These are phyloP conservation scores for Alnus rubra DNA, from an alignment of 306 rosid genomes.

Conservation along the genomic window DNA sequence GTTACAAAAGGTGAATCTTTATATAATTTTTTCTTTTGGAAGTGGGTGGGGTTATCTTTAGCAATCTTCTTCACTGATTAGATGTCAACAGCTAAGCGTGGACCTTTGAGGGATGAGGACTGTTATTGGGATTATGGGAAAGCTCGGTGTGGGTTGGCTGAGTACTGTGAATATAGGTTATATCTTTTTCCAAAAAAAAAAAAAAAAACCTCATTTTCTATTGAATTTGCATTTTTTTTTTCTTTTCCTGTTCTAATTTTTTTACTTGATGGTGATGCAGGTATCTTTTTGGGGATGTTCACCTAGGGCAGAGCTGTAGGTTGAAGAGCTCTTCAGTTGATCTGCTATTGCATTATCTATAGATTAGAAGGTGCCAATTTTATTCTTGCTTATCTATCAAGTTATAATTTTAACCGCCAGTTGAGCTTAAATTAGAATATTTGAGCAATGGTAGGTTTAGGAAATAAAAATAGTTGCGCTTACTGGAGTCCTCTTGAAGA, in stretches of 20 bases:
- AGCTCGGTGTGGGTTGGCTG: slow-evolving; percentile 98
- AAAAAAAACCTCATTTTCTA: slow-evolving; percentile 19
- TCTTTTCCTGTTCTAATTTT: background rate
- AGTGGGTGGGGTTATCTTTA: slow-evolving; percentile 24
- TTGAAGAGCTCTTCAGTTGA: slow-evolving; percentile 62
- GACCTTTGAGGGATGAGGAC: slow-evolving; percentile 91
- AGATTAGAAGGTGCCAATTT: slow-evolving; percentile 56
- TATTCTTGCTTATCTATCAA: slow-evolving; percentile 5
- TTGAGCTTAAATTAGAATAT: slow-evolving; percentile 21
- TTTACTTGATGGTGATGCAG: slow-evolving; percentile 42
- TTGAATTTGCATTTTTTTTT: background rate
- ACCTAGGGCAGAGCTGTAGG: slow-evolving; percentile 98
- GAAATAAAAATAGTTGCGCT: background rate
- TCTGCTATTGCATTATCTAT: slow-evolving; percentile 62
- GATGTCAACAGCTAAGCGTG: slow-evolving; percentile 79
- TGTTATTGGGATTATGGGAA: slow-evolving; percentile 99
- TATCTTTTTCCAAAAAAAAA: slow-evolving; percentile 18
- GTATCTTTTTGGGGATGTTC: slow-evolving; percentile 96
- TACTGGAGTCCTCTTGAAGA: background rate
- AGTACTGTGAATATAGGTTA: slow-evolving; percentile 95
- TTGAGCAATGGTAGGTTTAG: slow-evolving; percentile 4
- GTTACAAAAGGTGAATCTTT: slow-evolving; percentile 77
- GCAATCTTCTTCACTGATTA: slow-evolving; percentile 27
- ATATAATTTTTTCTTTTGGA: slow-evolving; percentile 5
- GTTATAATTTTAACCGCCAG: background rate